Evolutionary conservation across 108 stramenopile species (phyloP).

Genomic region (Cylindrotheca fusiformis): DNA sequence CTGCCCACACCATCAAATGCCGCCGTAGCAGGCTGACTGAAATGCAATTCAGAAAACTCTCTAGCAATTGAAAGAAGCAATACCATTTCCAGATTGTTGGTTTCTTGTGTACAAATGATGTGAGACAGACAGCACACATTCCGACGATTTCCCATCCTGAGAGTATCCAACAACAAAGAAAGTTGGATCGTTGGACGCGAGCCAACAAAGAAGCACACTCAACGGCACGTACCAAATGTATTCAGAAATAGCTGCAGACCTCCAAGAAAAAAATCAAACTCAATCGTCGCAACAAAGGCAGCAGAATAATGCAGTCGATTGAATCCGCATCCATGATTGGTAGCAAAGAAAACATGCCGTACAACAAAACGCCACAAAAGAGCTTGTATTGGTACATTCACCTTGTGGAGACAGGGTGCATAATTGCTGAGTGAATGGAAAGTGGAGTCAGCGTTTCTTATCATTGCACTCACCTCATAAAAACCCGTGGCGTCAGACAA

Average conservation of each 20-base stretch:
- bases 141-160: conserved; percentile 77
- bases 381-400: conserved; percentile 43
- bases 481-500: conserved; percentile 41
- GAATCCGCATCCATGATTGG: conserved; percentile 81
- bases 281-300: conserved; percentile 77
- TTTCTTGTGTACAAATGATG: conserved; percentile 20
- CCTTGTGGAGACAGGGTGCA: neutral
- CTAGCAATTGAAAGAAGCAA: conserved; percentile 60
- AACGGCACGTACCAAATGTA: conserved; percentile 42
- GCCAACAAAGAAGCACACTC: neutral
- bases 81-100: conserved; percentile 60
- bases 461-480: conserved; percentile 28
- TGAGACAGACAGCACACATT: conserved; percentile 39
- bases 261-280: conserved; percentile 63
- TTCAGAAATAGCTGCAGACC: conserved; percentile 77
- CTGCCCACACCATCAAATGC: conserved; percentile 88
- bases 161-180: neutral
- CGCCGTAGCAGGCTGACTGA: conserved; percentile 75
- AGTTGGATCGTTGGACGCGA: neutral
- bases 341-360: conserved; percentile 76
- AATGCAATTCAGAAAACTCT: conserved; percentile 62
- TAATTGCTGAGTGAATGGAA: neutral
- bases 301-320: conserved; percentile 78
- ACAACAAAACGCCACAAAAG: conserved; percentile 65
- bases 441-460: neutral